Evolutionary conservation across 768 basidiomycete species (phyloP).

Genomic region (Pulveroboletus sp.): DNA sequence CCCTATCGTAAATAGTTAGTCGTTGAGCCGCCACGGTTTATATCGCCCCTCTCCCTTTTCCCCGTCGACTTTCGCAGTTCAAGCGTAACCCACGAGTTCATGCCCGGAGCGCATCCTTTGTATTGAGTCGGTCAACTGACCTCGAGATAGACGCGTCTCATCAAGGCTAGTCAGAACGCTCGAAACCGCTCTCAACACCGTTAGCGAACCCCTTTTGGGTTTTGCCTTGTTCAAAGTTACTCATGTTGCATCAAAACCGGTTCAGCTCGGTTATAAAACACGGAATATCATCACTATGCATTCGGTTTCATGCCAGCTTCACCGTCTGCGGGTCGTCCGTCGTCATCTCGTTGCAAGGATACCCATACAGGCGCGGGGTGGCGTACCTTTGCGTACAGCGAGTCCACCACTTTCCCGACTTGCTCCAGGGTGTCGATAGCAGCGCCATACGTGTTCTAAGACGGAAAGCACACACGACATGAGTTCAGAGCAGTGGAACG

Average conservation of each 20-base stretch:
- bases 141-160: too few species aligned
- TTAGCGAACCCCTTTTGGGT: neutral
- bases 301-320: constrained; percentile 34
- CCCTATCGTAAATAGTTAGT: neutral
- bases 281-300: neutral
- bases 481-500: neutral
- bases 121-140: too few species aligned
- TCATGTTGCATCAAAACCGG: neutral
- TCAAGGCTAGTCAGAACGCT: neutral
- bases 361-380: neutral
- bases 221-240: neutral
- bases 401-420: constrained; percentile 91
- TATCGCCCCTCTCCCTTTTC: neutral
- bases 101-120: too few species aligned
- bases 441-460: constrained; percentile 79
- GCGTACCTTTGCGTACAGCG: constrained; percentile 78
- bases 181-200: neutral
- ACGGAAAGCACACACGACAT: constrained; percentile 1
- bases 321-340: constrained; percentile 31
- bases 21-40: neutral
- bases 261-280: neutral
- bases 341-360: neutral
- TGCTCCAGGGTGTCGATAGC: constrained; percentile 88
- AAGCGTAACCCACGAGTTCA: neutral
- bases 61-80: neutral